A percentile compares a stretch with the other conserved stretches of the same genome.
Evolutionary conservation across 2,329 filamentous ascomycete species (phyloP).

Genomic region (Ploettnerulaceae sp.): DNA sequence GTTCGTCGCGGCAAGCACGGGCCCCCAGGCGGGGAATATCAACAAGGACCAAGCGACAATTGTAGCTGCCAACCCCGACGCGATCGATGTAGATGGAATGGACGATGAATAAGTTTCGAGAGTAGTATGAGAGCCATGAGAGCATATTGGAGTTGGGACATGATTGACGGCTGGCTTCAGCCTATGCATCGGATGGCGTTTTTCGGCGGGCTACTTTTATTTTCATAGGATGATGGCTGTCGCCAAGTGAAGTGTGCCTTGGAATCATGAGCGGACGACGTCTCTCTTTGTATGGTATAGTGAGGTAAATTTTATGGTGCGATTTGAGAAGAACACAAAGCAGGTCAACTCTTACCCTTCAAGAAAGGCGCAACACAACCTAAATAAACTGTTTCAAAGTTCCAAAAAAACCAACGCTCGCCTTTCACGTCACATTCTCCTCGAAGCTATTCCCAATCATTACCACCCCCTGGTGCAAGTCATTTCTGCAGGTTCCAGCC

Average conservation of each 20-base stretch:
- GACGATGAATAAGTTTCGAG: conserved; percentile 17
- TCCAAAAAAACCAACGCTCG: too few relatives aligned
- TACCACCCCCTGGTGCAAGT: too few relatives aligned
- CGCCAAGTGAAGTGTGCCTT: neutral
- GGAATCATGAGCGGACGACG: neutral
- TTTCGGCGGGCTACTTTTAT: conserved; percentile 3
- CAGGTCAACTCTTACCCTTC: too few relatives aligned
- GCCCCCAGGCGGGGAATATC: conserved; percentile 57
- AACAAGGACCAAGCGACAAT: conserved; percentile 37
- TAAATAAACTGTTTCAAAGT: neutral
- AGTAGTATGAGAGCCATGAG: neutral
- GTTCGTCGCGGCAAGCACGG: conserved; percentile 83
- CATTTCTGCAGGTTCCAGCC: neutral
- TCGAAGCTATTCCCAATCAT: neutral
- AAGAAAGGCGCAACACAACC: neutral
- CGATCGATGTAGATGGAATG: conserved; percentile 68
- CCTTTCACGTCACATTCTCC: too few relatives aligned
- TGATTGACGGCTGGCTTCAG: conserved; percentile 5
- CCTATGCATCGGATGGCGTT: conserved; percentile 20
- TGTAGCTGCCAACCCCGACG: conserved; percentile 68
- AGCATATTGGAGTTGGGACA: conserved; percentile 12
- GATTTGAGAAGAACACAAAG: neutral
- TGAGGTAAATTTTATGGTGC: neutral
- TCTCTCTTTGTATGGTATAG: conserved; percentile 9
- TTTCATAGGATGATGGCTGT: conserved; percentile 2